Conservation (phyloP, 805 yeast species). For the Nakazawaea holstii region DNA sequence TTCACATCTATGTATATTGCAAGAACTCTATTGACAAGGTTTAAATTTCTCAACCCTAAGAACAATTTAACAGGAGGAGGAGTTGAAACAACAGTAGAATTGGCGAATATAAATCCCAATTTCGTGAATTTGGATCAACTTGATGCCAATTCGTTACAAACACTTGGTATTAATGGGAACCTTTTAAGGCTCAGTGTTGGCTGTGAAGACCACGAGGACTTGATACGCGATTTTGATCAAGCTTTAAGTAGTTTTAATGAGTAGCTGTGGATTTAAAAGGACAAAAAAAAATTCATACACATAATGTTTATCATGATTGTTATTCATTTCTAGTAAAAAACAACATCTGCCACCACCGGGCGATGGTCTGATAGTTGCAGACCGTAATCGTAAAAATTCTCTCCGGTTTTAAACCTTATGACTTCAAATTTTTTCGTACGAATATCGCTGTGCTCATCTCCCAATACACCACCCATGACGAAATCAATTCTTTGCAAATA, state of each 20-base stretch:
- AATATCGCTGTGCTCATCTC: conserved; percentile 7
- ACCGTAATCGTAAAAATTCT: conserved; percentile 29
- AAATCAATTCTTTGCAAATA: conserved; percentile 33
- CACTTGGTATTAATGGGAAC: conserved; percentile 15
- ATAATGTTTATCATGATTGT: too few species aligned
- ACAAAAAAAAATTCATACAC: not conserved
- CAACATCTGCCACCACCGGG: conserved; percentile 33
- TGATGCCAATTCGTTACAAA: conserved; percentile 17
- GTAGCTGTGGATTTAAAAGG: not conserved
- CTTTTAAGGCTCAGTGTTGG: conserved; percentile 48
- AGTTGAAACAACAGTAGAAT: conserved; percentile 46
- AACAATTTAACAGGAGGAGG: conserved; percentile 42
- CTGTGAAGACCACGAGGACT: conserved; percentile 45
- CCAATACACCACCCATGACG: conserved; percentile 24
- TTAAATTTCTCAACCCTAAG: conserved; percentile 45
- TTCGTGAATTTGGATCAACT: conserved; percentile 17
- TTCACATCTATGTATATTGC: conserved; percentile 32
- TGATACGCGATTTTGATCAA: conserved; percentile 39
- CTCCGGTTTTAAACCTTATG: conserved; percentile 26
- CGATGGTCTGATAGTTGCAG: conserved; percentile 41
- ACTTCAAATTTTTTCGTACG: conserved; percentile 17
- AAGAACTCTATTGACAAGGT: conserved; percentile 33
- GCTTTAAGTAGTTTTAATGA: conserved; percentile 25
- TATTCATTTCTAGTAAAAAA: conserved; percentile 15
- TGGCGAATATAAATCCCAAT: conserved; percentile 29